Percentiles rank a stretch among this genome's conserved stretches.
Conservation (phyloP, 768 basidiomycete species). For the Fomitopsis pulvina region DNA sequence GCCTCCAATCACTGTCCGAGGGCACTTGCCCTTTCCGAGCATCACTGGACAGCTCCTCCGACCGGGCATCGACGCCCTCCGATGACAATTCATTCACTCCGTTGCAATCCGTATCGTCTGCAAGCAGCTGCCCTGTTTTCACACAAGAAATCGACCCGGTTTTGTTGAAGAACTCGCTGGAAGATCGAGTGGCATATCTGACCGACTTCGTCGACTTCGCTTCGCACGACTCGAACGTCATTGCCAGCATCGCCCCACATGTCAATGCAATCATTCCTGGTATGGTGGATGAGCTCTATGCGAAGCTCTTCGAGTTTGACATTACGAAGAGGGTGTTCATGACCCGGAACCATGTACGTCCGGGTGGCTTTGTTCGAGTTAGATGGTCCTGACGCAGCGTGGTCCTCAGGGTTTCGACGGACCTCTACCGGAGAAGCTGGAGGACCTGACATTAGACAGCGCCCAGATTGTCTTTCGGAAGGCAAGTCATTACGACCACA, state of each 20-base stretch:
- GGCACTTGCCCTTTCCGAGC: slow-evolving; percentile 12
- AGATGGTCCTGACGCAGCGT: no score
- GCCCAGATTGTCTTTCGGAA: slow-evolving; percentile 44
- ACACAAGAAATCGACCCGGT: slow-evolving; percentile 22
- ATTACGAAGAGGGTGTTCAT: slow-evolving; percentile 35
- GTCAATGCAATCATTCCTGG: slow-evolving; percentile 36
- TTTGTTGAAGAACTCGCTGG: slow-evolving; percentile 26
- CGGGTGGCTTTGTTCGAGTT: no score
- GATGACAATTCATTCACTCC: not conserved
- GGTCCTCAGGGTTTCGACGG: slow-evolving; percentile 38
- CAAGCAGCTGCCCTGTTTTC: slow-evolving; percentile 12
- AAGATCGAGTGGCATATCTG: slow-evolving; percentile 35
- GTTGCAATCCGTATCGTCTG: not conserved
- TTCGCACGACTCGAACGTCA: slow-evolving; percentile 32
- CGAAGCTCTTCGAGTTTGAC: slow-evolving; percentile 38
- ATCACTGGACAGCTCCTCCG: slow-evolving; percentile 1
- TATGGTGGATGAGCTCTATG: slow-evolving; percentile 40
- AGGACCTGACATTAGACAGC: slow-evolving; percentile 35
- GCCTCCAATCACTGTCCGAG: not conserved
- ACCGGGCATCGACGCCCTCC: slow-evolving; percentile 1
- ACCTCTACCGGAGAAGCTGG: slow-evolving; percentile 28
- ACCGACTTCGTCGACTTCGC: slow-evolving; percentile 41
- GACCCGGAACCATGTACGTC: slow-evolving; percentile 24
- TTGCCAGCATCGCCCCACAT: slow-evolving; percentile 34
- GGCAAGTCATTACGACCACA: slow-evolving; percentile 12